Evolutionary conservation across 2,329 filamentous ascomycete genomes (phyloP).

Genomic region (Cryoendolithus antarcticus): DNA sequence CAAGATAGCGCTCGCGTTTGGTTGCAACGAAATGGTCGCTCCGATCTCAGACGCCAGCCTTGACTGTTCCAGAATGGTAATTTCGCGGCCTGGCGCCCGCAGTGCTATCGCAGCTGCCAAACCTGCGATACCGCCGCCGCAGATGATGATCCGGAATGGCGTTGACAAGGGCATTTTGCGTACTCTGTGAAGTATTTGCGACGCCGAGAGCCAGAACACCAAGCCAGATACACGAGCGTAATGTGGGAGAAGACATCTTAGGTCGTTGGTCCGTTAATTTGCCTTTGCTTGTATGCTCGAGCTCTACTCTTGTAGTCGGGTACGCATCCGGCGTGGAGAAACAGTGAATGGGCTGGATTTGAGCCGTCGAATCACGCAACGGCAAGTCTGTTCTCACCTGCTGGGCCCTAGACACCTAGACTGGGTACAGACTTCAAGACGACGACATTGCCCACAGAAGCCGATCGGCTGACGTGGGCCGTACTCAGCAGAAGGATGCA

Average conservation of each 20-base stretch:
- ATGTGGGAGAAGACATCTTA: slow-evolving; percentile 2
- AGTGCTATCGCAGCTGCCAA: slow-evolving; percentile 25
- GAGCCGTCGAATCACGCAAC: too few relatives aligned
- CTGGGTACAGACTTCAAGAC: too few relatives aligned
- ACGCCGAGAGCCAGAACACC: slow-evolving; percentile 4
- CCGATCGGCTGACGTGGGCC: too few relatives aligned
- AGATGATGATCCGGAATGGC: slow-evolving; percentile 23
- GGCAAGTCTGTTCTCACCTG: too few relatives aligned
- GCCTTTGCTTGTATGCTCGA: too few relatives aligned
- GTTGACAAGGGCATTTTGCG: slow-evolving; percentile 13
- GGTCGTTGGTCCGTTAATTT: too few relatives aligned
- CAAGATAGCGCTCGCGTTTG: slow-evolving; percentile 28
- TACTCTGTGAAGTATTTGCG: slow-evolving; percentile 2
- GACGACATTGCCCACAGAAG: too few relatives aligned
- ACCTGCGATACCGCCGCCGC: slow-evolving; percentile 21
- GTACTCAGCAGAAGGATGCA: too few relatives aligned
- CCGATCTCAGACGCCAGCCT: slow-evolving; percentile 24
- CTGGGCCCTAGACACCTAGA: too few relatives aligned
- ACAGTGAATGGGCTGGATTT: too few relatives aligned
- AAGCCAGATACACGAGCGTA: slow-evolving; percentile 1
- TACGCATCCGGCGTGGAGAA: too few relatives aligned
- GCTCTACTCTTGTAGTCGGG: too few relatives aligned
- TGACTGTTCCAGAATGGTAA: slow-evolving; percentile 25
- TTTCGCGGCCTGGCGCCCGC: slow-evolving; percentile 21
- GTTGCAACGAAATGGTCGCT: slow-evolving; percentile 31